These are phyloP conservation scores for Theobroma cacao DNA, from an alignment of 345 rosid species.

Conservation along the genomic window DNA sequence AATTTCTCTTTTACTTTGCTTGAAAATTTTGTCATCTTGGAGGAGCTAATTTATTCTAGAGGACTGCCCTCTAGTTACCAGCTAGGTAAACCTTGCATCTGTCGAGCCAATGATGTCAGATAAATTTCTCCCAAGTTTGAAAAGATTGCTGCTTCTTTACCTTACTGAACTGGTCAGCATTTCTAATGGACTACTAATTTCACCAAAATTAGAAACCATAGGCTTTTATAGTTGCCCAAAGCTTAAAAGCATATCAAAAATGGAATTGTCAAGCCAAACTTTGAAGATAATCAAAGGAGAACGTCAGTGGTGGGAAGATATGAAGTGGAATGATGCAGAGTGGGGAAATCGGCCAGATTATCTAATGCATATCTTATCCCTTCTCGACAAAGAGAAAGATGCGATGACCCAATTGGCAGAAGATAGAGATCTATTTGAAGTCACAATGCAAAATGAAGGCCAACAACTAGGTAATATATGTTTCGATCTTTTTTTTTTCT, in stretches of 20 bases:
- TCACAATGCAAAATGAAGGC: neutral
- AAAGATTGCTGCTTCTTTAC: constrained; percentile 12
- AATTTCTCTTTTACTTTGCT: constrained; percentile 6
- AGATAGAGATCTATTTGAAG: neutral
- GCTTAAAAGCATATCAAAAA: neutral
- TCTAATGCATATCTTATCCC: neutral
- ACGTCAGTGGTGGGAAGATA: constrained; percentile 15
- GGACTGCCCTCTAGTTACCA: constrained; percentile 5
- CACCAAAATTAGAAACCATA: constrained; percentile 14
- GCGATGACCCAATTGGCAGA: constrained; percentile 10
- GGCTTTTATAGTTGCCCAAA: constrained; percentile 10
- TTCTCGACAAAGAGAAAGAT: neutral
- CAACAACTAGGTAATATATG: neutral
- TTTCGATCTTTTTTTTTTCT: neutral
- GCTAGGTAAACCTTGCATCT: neutral
- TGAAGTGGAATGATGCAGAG: constrained; percentile 8
- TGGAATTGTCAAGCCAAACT: constrained; percentile 12
- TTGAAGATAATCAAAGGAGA: constrained; percentile 17
- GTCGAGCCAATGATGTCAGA: neutral
- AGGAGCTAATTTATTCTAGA: constrained; percentile 9
- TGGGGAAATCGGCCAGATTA: neutral
- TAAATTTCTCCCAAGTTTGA: constrained; percentile 10
- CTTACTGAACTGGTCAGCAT: constrained; percentile 10
- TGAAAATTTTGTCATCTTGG: neutral
- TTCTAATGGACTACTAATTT: neutral